phyloP scores from a whole-genome alignment of 1,284 basidiomycete genomes.

The Fomitopsis schrenkii region DNA sequence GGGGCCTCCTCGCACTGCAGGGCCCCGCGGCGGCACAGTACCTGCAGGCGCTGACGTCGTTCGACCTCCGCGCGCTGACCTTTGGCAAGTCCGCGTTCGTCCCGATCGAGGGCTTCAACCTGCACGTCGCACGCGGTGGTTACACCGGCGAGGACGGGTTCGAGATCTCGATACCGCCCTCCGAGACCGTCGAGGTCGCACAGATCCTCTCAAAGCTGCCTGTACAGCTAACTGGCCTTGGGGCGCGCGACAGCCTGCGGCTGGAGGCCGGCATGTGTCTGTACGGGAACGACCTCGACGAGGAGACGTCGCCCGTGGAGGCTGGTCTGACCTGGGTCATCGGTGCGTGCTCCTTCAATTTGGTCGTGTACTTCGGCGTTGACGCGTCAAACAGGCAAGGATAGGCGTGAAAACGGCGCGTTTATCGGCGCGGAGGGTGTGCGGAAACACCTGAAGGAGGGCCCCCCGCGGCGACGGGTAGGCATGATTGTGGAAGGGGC shows the following conservation, averaged over 20 bases:
- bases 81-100: constrained; percentile 82
- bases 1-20: constrained; percentile 91
- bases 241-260: constrained; percentile 89
- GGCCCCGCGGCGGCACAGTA: constrained; percentile 85
- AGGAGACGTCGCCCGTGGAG: constrained; percentile 84
- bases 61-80: constrained; percentile 68
- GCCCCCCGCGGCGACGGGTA: constrained; percentile 76
- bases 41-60: constrained; percentile 70
- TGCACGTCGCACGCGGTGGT: constrained; percentile 94
- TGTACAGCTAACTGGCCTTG: constrained; percentile 87
- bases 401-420: constrained; percentile 62
- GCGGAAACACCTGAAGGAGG: constrained; percentile 76
- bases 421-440: constrained; percentile 89
- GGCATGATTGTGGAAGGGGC: constrained; percentile 83
- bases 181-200: constrained; percentile 70
- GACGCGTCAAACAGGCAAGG: constrained; percentile 56
- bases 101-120: constrained; percentile 71
- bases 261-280: constrained; percentile 98
- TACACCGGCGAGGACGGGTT: constrained; percentile 99
- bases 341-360: constrained; percentile 40
- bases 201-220: constrained; percentile 67
- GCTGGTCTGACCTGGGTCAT: constrained; percentile 93
- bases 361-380: constrained; percentile 13
- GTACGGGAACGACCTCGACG: constrained; percentile 93
- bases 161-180: constrained; percentile 92